A percentile compares a stretch with the other conserved stretches of the same genome.
Conservation (phyloP, 129 eudicot genomes). For the carrot (Daucus carota) region DNA sequence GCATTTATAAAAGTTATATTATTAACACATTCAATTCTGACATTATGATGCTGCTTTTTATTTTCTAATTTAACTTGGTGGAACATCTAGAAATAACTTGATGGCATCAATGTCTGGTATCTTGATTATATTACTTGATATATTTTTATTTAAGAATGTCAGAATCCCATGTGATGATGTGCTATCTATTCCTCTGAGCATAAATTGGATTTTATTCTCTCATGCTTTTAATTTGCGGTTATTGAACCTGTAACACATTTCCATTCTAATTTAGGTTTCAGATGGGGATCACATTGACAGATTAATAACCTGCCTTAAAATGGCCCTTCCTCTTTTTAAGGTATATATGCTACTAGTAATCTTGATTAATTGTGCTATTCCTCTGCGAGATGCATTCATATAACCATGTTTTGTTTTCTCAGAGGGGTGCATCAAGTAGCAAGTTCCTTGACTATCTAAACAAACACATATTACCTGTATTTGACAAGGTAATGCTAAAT, state of each 20-base stretch:
- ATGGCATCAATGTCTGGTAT: not conserved
- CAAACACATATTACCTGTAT: constrained; percentile 49
- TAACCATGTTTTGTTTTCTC: constrained; percentile 15
- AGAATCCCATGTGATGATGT: not conserved
- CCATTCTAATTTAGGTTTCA: constrained; percentile 31
- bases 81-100: not conserved
- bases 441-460: constrained; percentile 44
- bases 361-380: not conserved
- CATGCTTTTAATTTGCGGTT: not conserved
- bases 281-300: constrained; percentile 60
- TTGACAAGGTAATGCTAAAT: constrained; percentile 43
- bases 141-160: not conserved
- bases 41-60: not conserved
- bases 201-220: not conserved
- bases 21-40: not conserved
- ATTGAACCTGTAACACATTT: not conserved
- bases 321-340: constrained; percentile 54
- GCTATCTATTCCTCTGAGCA: not conserved
- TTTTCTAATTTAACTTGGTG: not conserved
- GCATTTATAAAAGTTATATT: not conserved
- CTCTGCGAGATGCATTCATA: constrained; percentile 3
- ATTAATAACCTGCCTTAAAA: constrained; percentile 44
- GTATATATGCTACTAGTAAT: constrained; percentile 18
- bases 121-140: not conserved
- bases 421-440: constrained; percentile 72